Evolutionary conservation across 2,329 filamentous ascomycete genomes (phyloP).

Genomic region (Fusarium sp.): DNA sequence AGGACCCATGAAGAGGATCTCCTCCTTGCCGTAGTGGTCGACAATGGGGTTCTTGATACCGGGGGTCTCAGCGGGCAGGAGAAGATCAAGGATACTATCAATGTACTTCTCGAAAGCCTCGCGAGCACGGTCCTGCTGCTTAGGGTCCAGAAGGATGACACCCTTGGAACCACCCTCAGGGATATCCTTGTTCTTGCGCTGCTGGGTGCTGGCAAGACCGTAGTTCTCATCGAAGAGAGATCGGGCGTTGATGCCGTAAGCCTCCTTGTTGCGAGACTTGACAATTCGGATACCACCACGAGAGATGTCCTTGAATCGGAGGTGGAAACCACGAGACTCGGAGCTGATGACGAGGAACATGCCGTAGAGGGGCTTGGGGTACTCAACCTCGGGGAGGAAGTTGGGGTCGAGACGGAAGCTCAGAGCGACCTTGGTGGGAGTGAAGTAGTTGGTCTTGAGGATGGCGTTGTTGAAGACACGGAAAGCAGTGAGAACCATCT

Average conservation of each 20-base stretch:
- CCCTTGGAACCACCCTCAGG: constrained; percentile 98
- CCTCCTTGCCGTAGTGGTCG: constrained; percentile 91
- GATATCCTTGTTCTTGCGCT: constrained; percentile 99
- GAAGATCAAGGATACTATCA: constrained; percentile 94
- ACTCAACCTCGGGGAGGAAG: constrained; percentile 92
- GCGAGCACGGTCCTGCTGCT: constrained; percentile 90
- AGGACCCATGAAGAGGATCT: constrained; percentile 98
- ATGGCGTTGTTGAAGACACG: constrained; percentile 93
- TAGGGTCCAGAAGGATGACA: constrained; percentile 91
- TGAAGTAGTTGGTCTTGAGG: constrained; percentile 97
- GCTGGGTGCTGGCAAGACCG: constrained; percentile 96
- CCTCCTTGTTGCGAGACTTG: constrained; percentile 96
- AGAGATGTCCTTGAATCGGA: constrained; percentile 96
- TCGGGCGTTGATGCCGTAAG: constrained; percentile 94
- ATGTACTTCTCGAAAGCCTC: constrained; percentile 99
- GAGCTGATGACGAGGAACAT: constrained; percentile 99
- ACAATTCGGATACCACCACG: constrained; percentile 98
- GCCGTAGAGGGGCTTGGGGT: constrained; percentile 91
- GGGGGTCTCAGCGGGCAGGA: constrained; percentile 88
- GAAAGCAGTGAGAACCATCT: constrained; percentile 98
- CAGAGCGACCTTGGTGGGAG: constrained; percentile 96
- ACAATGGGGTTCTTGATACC: constrained; percentile 99
- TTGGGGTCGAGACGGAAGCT: constrained; percentile 92
- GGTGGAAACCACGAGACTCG: constrained; percentile 95
- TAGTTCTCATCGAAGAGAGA: constrained; percentile 99